Base-by-base conservation (phyloP, 305 asterid genomes). In the Solanum hybrid region DNA sequence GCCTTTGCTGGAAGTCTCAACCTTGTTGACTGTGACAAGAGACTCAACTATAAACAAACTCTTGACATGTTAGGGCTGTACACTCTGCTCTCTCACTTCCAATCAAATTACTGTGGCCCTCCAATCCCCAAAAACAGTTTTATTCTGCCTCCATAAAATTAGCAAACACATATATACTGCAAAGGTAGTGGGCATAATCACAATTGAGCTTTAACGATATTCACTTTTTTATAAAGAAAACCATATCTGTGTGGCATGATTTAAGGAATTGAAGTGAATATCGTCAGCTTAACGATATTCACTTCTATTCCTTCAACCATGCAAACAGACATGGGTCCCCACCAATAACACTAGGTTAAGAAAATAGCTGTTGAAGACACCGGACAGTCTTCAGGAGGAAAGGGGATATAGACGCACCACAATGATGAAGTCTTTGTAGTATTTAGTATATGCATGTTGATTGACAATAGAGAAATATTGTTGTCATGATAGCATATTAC, bases 401-500 rank as follows among this genome's bases (percentile, higher is more conserved):
- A 17, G 73, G 35, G 38, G 75, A 76, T 27, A 88, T 37, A 46
- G 56, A 46, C 4, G 22, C 86, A 38, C 89, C 77, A 34, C 34
- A 56, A 56, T 51, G 42, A 84, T 84, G 75, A 84, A 51, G 31
- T 46, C 42, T 10, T 84, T 20, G 42, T 17, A 84, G 75, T 51
- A 17, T 51, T 84, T 84, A 51, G 72, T 31, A 51, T 51, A 31
- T 51, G n/a, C 75, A 31, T 20, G 75, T 51, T 20, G 42, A 73
- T 12, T 86, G 87, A 69, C 79, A 46, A 31, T 14, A 51, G 11
- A 56, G 78, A 77, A 64, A 22, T 78, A 42, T 3, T 77, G 78
- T 72, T 88, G 86, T 89, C 51, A 40, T 86, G 46, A 64, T 32
- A 92, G n/a, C 86, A 78, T 82, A 88, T 88, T 86, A 95, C 99